A percentile compares a stretch with the other conserved stretches of the same genome.
These are phyloP conservation scores for Fusarium sp. DNA, from an alignment of 2,329 filamentous ascomycete genomes.

Conservation along the genomic window DNA sequence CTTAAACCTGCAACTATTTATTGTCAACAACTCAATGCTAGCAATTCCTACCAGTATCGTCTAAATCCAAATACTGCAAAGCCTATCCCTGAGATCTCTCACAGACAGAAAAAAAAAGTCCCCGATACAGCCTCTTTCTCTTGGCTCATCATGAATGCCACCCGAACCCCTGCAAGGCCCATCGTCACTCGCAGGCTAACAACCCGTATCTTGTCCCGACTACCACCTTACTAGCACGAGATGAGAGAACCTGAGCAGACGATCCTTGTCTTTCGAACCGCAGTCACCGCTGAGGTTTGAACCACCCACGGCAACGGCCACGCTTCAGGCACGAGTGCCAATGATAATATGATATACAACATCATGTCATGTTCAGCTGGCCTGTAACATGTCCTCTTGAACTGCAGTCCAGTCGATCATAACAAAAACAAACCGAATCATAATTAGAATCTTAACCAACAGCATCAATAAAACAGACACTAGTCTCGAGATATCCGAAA, in stretches of 20 bases:
- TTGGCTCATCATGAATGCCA: background rate
- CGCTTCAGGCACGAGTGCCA: slow-evolving; percentile 9
- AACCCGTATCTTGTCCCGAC: slow-evolving; percentile 36
- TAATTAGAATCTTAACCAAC: background rate
- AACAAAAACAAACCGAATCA: background rate
- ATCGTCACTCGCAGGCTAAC: slow-evolving; percentile 27
- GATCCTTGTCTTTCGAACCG: slow-evolving; percentile 28
- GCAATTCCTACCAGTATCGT: background rate
- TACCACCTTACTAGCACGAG: slow-evolving; percentile 36
- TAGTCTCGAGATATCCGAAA: slow-evolving; percentile 20
- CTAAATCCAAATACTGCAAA: background rate
- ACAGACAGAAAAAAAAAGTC: background rate
- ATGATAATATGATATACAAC: background rate
- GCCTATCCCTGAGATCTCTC: background rate
- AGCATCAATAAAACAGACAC: slow-evolving; percentile 2
- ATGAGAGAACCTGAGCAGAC: slow-evolving; percentile 6
- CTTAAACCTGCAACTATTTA: background rate
- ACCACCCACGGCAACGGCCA: slow-evolving; percentile 13
- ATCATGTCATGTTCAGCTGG: slow-evolving; percentile 35
- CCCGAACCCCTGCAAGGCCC: slow-evolving; percentile 13
- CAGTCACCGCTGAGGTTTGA: slow-evolving; percentile 23
- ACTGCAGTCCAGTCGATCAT: background rate
- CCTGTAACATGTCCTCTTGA: slow-evolving; percentile 9
- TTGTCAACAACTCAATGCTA: background rate
- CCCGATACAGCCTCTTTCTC: slow-evolving; percentile 8